Base-by-base conservation (phyloP, 2,329 filamentous ascomycete species). In the Beauveria sp. region DNA sequence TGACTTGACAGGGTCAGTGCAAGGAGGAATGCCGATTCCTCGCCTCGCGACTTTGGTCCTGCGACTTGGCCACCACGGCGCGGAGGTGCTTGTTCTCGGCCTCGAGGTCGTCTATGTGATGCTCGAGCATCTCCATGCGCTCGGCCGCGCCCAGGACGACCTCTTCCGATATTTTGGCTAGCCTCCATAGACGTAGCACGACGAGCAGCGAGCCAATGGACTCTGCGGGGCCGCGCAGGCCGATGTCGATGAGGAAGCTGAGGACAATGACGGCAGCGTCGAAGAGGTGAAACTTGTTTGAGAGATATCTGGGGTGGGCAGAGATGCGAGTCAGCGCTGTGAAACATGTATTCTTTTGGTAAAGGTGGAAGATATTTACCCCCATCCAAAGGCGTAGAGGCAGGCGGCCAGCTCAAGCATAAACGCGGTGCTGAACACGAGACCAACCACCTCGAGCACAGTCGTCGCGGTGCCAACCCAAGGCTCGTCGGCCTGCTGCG, bases 151-250 rank as follows among this genome's bases (percentile, higher is more conserved):
- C 85, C 7, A 86, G 78, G 34, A 81, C 82, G 63, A 89, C 77
- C 71, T 90, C 87, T 67, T 90, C 85, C 7, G 88, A 82, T 56
- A 89, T 87, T 75, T 89, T 88, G 69, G 88, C 83, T 50, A 90
- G 79, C 18, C 87, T 80, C 83, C 86, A 89, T 3, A 90, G 75
- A 58, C 87, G 83, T 50, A 90, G 74, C 4, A 88, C 77, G 30
- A 90, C 79, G 54, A 90, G 80, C n/a, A 90, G 75, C 0, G 84
- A 87, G 1, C 81, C 84, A 52, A 87, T 83, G 67, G 88, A 83
- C 70, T 86, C 83, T 6, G 84, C 72, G 1, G 83, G 72, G 50
- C 86, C 86, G 43, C 80, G 79, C 18, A 86, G 77, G 3, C 84
- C 70, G 24, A 89, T 72, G 66, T 89, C 86, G 59, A 89, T 76